A percentile compares a stretch with the other conserved stretches of the same genome.
phyloP scores from a whole-genome alignment of 2,329 filamentous ascomycete species.

The Xylaria sp. region DNA sequence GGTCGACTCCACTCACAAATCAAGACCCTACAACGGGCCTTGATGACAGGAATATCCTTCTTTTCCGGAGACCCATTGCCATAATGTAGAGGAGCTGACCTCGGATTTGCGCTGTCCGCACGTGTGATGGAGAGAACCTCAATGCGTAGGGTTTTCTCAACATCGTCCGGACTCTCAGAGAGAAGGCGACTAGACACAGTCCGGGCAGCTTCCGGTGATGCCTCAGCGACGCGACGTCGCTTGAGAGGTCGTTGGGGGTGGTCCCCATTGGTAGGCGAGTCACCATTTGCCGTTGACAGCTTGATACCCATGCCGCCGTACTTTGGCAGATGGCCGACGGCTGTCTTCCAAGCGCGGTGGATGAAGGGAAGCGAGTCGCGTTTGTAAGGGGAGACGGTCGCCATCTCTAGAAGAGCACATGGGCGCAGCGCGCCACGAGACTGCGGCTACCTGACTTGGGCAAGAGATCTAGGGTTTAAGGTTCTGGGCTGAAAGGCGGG shows the following conservation, averaged over 20 bases:
- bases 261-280: slow-evolving; percentile 52
- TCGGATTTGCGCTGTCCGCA: slow-evolving; percentile 57
- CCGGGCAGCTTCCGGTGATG: slow-evolving; percentile 49
- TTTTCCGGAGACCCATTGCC: slow-evolving; percentile 51
- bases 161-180: slow-evolving; percentile 41
- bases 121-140: slow-evolving; percentile 64
- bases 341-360: slow-evolving; percentile 63
- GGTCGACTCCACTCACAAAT: slow-evolving; percentile 50
- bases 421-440: slow-evolving; percentile 47
- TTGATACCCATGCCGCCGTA: slow-evolving; percentile 59
- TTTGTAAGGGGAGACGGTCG: slow-evolving; percentile 57
- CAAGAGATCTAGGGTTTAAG: slow-evolving; percentile 31
- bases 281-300: slow-evolving; percentile 52
- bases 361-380: slow-evolving; percentile 62
- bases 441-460: slow-evolving; percentile 41
- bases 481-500: neutral
- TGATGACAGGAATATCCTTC: slow-evolving; percentile 51
- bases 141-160: slow-evolving; percentile 59
- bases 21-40: slow-evolving; percentile 56
- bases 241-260: slow-evolving; percentile 57
- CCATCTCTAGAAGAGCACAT: slow-evolving; percentile 58
- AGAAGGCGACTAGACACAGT: slow-evolving; percentile 41
- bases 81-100: slow-evolving; percentile 50
- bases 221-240: slow-evolving; percentile 60
- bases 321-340: slow-evolving; percentile 54